Evolutionary conservation across 1,284 basidiomycete genomes (phyloP).

Genomic region (Leccinum subrobustum): DNA sequence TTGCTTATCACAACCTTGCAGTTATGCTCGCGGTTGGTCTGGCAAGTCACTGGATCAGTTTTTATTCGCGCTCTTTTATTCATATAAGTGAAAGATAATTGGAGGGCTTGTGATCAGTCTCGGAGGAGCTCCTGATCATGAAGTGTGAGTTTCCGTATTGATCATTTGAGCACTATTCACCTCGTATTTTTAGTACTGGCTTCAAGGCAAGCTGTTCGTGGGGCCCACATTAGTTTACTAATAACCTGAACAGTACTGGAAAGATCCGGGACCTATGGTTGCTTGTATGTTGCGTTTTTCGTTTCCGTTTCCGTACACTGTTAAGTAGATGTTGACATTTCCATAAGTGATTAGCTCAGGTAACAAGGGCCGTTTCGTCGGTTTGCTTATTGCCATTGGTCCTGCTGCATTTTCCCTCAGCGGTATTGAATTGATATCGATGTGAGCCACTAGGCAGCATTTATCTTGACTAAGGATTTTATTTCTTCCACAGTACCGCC

Average conservation of each 20-base stretch:
- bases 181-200: conserved; percentile 37
- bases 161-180: conserved; percentile 53
- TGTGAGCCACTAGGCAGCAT: conserved; percentile 41
- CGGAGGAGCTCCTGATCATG: conserved; percentile 52
- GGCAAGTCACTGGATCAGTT: conserved; percentile 43
- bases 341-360: conserved; percentile 32
- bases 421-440: conserved; percentile 81
- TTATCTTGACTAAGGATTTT: background rate
- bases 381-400: conserved; percentile 64
- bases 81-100: conserved; percentile 50
- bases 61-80: conserved; percentile 55
- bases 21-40: conserved; percentile 18
- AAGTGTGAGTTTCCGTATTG: conserved; percentile 43
- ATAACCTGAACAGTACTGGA: conserved; percentile 19
- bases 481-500: conserved; percentile 49
- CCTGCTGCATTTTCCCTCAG: conserved; percentile 85
- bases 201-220: conserved; percentile 6
- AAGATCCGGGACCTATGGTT: conserved; percentile 23
- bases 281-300: conserved; percentile 11
- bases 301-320: conserved; percentile 17
- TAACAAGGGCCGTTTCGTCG: conserved; percentile 51
- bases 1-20: background rate
- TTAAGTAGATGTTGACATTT: conserved; percentile 44
- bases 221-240: background rate
- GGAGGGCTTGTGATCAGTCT: conserved; percentile 57